A percentile compares a stretch with the other conserved stretches of the same genome.
These are phyloP conservation scores for Aeminium ludgeri DNA, from an alignment of 495 filamentous ascomycete species.

Conservation along the genomic window DNA sequence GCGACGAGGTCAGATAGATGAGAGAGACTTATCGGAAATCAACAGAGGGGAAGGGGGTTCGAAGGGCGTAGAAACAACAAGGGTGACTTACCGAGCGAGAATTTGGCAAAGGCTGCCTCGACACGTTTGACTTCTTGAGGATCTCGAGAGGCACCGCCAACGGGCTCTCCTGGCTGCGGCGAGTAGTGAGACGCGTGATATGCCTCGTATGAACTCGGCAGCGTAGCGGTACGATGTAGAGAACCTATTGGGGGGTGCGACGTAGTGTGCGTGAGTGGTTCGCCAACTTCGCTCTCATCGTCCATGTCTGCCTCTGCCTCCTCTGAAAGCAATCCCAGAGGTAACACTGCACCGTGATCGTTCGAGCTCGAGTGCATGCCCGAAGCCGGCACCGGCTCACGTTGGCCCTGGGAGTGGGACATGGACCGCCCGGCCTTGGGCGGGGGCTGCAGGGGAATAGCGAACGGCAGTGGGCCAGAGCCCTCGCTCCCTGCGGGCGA, in stretches of 20 bases:
- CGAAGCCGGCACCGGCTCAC: slow-evolving; percentile 3
- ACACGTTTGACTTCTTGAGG: not conserved
- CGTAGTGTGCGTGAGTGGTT: slow-evolving; percentile 10
- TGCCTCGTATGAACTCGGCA: slow-evolving; percentile 5
- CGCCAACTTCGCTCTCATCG: slow-evolving; percentile 6
- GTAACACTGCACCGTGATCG: slow-evolving; percentile 3
- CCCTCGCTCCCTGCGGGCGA: slow-evolving; percentile 35
- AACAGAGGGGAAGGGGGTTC: not conserved
- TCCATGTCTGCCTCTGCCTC: slow-evolving; percentile 9
- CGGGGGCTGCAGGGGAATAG: slow-evolving; percentile 79
- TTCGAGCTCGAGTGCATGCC: slow-evolving; percentile 45
- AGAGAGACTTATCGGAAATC: not conserved
- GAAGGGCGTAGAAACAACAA: not conserved
- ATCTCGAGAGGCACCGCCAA: not conserved
- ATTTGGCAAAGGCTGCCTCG: slow-evolving; percentile 9
- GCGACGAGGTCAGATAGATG: not conserved
- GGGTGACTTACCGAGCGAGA: slow-evolving; percentile 9
- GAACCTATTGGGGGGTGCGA: slow-evolving; percentile 14
- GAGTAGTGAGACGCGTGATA: not conserved
- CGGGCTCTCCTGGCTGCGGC: not conserved
- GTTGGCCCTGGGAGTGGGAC: slow-evolving; percentile 89
- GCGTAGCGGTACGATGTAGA: slow-evolving; percentile 13
- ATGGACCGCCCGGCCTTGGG: slow-evolving; percentile 87
- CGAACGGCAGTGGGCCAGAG: slow-evolving; percentile 51
- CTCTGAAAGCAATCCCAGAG: slow-evolving; percentile 11